Conservation (phyloP, 129 eudicot species). For the Kitagawia praeruptora region DNA sequence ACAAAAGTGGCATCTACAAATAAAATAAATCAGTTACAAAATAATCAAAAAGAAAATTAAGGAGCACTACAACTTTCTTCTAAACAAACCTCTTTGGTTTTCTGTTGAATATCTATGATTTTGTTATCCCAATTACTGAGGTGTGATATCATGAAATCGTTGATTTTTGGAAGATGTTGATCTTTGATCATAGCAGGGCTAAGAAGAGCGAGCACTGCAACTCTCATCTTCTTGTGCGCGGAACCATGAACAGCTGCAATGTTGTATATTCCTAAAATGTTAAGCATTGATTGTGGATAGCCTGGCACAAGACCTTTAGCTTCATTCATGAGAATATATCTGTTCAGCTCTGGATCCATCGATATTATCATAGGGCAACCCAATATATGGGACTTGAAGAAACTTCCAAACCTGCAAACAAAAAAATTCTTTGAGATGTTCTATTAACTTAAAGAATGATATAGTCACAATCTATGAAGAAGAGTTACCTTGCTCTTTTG, state of each 20-base stretch:
- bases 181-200: slow-evolving; percentile 65
- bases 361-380: slow-evolving; percentile 94
- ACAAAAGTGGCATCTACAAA: too few relatives aligned
- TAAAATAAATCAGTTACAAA: too few relatives aligned
- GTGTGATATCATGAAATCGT: slow-evolving; percentile 87
- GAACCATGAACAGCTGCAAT: slow-evolving; percentile 98
- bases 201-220: slow-evolving; percentile 82
- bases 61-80: background rate
- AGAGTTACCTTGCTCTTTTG: too few relatives aligned
- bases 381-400: slow-evolving; percentile 81
- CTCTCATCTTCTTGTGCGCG: slow-evolving; percentile 95
- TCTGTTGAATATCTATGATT: slow-evolving; percentile 83
- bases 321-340: slow-evolving; percentile 80
- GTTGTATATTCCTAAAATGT: slow-evolving; percentile 85
- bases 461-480: too few relatives aligned
- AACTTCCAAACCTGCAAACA: slow-evolving; percentile 56
- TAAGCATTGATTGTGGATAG: slow-evolving; percentile 99
- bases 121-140: slow-evolving; percentile 60
- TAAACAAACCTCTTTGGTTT: slow-evolving; percentile 74
- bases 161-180: slow-evolving; percentile 78
- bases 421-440: too few relatives aligned
- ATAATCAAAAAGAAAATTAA: background rate
- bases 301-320: slow-evolving; percentile 91
- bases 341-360: slow-evolving; percentile 90
- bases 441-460: too few relatives aligned